Percentiles rank a stretch among this genome's conserved stretches.
Conservation (phyloP, 1,284 basidiomycete genomes). For the Pseudozyma thailandica region DNA sequence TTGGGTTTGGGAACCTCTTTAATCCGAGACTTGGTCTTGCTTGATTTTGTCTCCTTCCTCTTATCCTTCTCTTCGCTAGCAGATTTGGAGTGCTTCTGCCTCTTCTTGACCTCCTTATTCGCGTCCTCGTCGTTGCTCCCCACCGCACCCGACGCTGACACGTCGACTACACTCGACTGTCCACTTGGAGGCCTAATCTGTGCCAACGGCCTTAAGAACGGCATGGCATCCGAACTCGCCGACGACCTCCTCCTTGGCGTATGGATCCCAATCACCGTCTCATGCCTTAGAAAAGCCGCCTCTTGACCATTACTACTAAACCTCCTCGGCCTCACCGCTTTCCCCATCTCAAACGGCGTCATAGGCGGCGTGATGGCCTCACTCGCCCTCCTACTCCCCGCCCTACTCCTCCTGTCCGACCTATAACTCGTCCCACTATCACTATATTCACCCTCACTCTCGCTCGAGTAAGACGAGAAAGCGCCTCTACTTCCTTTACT, state of each 20-base stretch:
- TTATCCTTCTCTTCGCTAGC: slow-evolving; percentile 9
- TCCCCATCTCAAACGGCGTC: slow-evolving; percentile 27
- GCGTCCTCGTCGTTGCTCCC: slow-evolving; percentile 3
- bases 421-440: slow-evolving; percentile 38
- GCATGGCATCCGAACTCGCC: slow-evolving; percentile 25
- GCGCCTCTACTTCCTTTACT: slow-evolving; percentile 33
- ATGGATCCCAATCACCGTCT: slow-evolving; percentile 63
- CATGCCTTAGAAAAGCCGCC: slow-evolving; percentile 56
- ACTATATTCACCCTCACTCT: slow-evolving; percentile 36
- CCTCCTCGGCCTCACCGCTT: slow-evolving; percentile 28
- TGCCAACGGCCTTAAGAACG: slow-evolving; percentile 40
- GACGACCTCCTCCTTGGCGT: slow-evolving; percentile 52
- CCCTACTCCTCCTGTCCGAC: slow-evolving; percentile 31
- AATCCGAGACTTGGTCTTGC: slow-evolving; percentile 6
- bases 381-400: slow-evolving; percentile 27
- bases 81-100: slow-evolving; percentile 18
- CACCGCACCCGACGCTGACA: slow-evolving; percentile 2
- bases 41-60: slow-evolving; percentile 25
- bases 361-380: slow-evolving; percentile 35
- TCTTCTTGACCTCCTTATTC: slow-evolving; percentile 7
- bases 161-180: slow-evolving; percentile 15
- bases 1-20: slow-evolving; percentile 19
- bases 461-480: slow-evolving; percentile 31
- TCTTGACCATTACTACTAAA: slow-evolving; percentile 58
- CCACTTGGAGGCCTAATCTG: slow-evolving; percentile 50